Percentiles rank a stretch among this genome's conserved stretches.
These are phyloP conservation scores for Colletotrichum sp. DNA, from an alignment of 2,329 filamentous ascomycete species.

Conservation along the genomic window DNA sequence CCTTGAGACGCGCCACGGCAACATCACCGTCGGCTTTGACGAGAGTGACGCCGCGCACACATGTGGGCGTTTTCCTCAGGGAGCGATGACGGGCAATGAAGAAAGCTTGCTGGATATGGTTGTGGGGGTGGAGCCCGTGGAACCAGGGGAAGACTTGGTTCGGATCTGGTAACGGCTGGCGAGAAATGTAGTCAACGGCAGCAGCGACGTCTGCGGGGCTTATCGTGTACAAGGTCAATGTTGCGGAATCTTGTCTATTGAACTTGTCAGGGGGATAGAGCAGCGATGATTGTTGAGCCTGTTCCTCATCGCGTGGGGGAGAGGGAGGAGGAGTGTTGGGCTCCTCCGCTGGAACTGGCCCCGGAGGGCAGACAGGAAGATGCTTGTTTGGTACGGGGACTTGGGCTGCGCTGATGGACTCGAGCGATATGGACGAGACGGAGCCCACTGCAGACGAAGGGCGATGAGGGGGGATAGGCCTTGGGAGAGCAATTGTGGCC, in stretches of 20 bases:
- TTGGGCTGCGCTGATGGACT: slow-evolving; percentile 38
- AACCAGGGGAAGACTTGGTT: slow-evolving; percentile 95
- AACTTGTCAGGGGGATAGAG: slow-evolving; percentile 76
- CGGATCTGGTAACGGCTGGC: slow-evolving; percentile 83
- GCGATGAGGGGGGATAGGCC: slow-evolving; percentile 51
- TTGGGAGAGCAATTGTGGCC: slow-evolving; percentile 60
- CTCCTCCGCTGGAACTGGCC: slow-evolving; percentile 63
- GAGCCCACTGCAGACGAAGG: slow-evolving; percentile 42
- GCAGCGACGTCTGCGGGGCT: slow-evolving; percentile 70
- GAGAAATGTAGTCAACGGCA: slow-evolving; percentile 77
- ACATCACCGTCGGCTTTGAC: slow-evolving; percentile 91
- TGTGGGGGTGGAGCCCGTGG: slow-evolving; percentile 88
- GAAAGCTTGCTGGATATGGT: slow-evolving; percentile 88
- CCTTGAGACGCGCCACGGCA: slow-evolving; percentile 77
- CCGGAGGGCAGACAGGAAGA: slow-evolving; percentile 85
- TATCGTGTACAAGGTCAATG: slow-evolving; percentile 74
- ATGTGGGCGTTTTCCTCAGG: slow-evolving; percentile 74
- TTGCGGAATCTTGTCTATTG: slow-evolving; percentile 51
- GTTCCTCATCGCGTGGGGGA: slow-evolving; percentile 50
- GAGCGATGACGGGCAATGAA: slow-evolving; percentile 79
- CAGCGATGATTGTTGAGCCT: slow-evolving; percentile 67
- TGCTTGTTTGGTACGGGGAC: slow-evolving; percentile 81
- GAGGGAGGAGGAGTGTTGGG: slow-evolving; percentile 70
- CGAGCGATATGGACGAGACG: slow-evolving; percentile 35
- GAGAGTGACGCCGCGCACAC: slow-evolving; percentile 80